These are phyloP conservation scores for Colletotrichum costaricense DNA, from an alignment of 2,329 filamentous ascomycete genomes.

Conservation along the genomic window DNA sequence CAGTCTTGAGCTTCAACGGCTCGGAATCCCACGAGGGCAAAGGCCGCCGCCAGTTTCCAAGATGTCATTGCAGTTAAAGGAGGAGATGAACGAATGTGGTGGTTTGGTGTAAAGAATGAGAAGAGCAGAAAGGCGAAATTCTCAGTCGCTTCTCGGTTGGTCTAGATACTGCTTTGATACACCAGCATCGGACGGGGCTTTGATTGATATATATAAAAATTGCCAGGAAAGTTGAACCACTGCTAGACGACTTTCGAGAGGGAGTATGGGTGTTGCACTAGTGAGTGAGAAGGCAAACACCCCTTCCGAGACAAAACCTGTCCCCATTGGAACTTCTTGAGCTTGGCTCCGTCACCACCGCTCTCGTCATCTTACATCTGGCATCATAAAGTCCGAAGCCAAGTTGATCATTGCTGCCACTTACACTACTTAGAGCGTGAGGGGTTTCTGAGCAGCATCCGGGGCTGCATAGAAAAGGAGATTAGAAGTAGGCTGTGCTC, in stretches of 20 bases:
- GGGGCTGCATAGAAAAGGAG: background rate
- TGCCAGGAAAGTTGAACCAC: too few species aligned
- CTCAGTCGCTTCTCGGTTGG: background rate
- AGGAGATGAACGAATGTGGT: background rate
- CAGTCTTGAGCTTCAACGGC: constrained; percentile 40
- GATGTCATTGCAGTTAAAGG: background rate
- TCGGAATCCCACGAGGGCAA: background rate
- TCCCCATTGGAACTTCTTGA: background rate
- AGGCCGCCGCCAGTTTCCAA: background rate
- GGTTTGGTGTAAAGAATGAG: background rate
- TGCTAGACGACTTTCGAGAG: background rate
- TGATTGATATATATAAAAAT: background rate
- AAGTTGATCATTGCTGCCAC: background rate
- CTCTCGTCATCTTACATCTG: background rate
- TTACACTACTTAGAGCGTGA: background rate
- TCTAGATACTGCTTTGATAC: background rate
- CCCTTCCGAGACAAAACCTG: background rate
- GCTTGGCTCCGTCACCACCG: background rate
- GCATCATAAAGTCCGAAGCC: background rate
- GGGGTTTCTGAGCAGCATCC: background rate
- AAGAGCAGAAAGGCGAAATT: background rate
- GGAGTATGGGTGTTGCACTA: background rate
- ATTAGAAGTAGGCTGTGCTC: constrained; percentile 1
- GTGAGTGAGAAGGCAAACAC: background rate
- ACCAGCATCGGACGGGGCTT: background rate